Conservation (phyloP, 805 yeast species). For the Metschnikowia baotianmanensis region DNA sequence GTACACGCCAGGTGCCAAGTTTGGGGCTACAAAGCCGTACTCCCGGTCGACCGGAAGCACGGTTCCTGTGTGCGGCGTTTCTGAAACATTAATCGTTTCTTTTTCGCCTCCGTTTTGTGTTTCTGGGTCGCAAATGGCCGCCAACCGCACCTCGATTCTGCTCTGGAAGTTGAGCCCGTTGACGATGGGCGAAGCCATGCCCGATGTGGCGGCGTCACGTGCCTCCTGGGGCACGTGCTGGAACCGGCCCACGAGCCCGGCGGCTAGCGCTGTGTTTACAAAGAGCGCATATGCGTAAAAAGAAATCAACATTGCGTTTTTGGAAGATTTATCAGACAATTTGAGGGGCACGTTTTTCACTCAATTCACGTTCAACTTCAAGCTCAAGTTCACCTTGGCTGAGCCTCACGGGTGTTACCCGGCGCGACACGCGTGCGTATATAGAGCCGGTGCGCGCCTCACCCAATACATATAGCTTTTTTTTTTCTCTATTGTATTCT, state of each 20-base stretch:
- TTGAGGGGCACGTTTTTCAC: too few species aligned
- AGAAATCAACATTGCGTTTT: slow-evolving; percentile 1
- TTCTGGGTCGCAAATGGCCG: too few species aligned
- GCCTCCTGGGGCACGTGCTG: slow-evolving; percentile 28
- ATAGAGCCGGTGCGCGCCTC: slow-evolving; percentile 9
- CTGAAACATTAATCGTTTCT: too few species aligned
- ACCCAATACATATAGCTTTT: neutral
- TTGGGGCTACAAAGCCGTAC: slow-evolving; percentile 25
- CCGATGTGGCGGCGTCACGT: slow-evolving; percentile 9
- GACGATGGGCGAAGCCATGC: slow-evolving; percentile 18
- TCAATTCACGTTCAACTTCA: neutral
- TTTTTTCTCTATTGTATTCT: slow-evolving; percentile 39
- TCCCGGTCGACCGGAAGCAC: slow-evolving; percentile 22
- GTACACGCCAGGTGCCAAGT: slow-evolving; percentile 32
- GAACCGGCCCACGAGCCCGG: slow-evolving; percentile 26
- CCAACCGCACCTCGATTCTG: slow-evolving; percentile 28
- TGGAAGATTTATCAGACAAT: neutral
- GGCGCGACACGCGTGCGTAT: slow-evolving; percentile 17
- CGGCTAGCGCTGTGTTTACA: neutral
- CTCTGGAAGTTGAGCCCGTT: slow-evolving; percentile 37
- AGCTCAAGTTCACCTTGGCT: neutral
- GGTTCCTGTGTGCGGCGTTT: neutral
- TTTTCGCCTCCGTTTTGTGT: too few species aligned
- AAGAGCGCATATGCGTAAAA: neutral
- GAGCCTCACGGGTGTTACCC: slow-evolving; percentile 23